phyloP scores from a whole-genome alignment of 257 asterid genomes.

The Solanum rostratum region DNA sequence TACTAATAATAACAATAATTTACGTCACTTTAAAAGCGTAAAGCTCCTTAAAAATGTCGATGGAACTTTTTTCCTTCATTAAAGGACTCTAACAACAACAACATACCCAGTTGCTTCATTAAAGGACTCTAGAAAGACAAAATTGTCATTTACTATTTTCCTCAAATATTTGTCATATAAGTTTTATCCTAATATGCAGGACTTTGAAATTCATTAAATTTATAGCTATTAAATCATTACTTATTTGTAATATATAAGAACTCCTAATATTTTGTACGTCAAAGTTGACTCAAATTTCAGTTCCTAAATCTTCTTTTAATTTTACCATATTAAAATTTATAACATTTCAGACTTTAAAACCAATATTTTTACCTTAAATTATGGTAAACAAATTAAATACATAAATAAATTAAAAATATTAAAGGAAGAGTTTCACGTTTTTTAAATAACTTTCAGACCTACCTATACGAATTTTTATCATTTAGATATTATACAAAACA shows the following conservation, averaged over 20 bases:
- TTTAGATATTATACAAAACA: not conserved
- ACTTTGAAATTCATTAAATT: not conserved
- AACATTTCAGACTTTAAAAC: not conserved
- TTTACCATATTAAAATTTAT: too few species aligned
- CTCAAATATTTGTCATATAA: not conserved
- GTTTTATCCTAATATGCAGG: not conserved
- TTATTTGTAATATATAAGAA: not conserved
- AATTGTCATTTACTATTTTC: not conserved
- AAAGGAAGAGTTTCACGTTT: not conserved
- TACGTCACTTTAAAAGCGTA: not conserved
- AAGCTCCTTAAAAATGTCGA: not conserved
- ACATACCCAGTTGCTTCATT: too few species aligned
- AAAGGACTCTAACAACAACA: not conserved
- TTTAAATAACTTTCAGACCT: not conserved
- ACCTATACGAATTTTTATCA: not conserved
- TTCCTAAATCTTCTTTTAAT: not conserved
- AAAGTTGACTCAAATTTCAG: not conserved
- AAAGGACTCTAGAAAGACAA: not conserved
- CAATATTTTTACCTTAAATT: not conserved
- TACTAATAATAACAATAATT: not conserved
- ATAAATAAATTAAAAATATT: too few species aligned
- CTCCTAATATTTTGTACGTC: not conserved
- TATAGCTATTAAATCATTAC: not conserved
- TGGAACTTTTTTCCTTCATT: not conserved
- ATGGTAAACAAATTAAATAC: not conserved